Conservation (phyloP, 495 filamentous ascomycete species). For the Lophium mytilinum region DNA sequence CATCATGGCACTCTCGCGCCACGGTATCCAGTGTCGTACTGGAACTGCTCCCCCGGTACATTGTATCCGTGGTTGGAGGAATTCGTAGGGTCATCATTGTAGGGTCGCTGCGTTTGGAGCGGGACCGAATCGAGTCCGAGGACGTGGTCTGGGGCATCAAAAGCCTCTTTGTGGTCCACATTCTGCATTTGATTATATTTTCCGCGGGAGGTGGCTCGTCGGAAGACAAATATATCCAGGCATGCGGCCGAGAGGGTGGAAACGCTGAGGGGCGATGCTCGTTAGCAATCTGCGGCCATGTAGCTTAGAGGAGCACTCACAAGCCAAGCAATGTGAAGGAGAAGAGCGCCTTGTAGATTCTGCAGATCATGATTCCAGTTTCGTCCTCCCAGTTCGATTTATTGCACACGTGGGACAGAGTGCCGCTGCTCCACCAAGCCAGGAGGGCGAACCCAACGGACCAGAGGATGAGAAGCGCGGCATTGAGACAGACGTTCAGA, state of each 20-base stretch:
- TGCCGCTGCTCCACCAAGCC: conserved; percentile 48
- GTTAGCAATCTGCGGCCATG: not conserved
- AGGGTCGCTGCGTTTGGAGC: not conserved
- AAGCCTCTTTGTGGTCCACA: conserved; percentile 5
- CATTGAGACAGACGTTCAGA: conserved; percentile 47
- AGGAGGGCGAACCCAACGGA: conserved; percentile 47
- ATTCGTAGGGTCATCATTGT: not conserved
- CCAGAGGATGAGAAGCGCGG: conserved; percentile 49
- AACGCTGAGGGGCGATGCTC: conserved; percentile 12
- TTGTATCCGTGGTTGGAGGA: conserved; percentile 21
- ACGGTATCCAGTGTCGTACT: conserved; percentile 33
- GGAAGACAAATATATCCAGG: conserved; percentile 45
- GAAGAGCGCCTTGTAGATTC: conserved; percentile 59
- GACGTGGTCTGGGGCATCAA: not conserved
- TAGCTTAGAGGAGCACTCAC: conserved; percentile 12
- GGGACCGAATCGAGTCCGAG: not conserved
- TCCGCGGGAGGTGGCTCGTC: conserved; percentile 39
- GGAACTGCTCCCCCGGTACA: conserved; percentile 29
- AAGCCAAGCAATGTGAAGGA: conserved; percentile 49
- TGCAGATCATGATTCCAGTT: conserved; percentile 52
- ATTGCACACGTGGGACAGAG: conserved; percentile 50
- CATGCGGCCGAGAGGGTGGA: conserved; percentile 41
- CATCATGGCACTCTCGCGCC: conserved; percentile 9
- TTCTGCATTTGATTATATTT: conserved; percentile 35
- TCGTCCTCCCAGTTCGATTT: conserved; percentile 47